phyloP scores from a whole-genome alignment of 1,284 basidiomycete species.

The Wolfiporia cocos region DNA sequence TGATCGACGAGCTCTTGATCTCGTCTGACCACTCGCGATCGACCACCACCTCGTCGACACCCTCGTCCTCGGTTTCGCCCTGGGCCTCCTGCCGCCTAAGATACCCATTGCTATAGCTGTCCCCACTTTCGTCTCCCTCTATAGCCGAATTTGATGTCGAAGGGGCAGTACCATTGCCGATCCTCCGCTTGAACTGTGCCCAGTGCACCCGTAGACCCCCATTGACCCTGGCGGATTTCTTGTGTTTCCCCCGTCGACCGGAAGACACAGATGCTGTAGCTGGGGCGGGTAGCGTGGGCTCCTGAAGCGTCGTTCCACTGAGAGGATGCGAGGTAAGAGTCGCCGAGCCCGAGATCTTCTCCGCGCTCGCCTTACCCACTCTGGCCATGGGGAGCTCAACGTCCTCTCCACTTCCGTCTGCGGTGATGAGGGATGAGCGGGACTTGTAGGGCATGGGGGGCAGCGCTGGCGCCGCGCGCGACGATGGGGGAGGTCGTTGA shows the following conservation, averaged over 20 bases:
- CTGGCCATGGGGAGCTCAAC: slow-evolving; percentile 1
- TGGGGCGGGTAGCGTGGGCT: slow-evolving; percentile 14
- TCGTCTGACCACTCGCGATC: slow-evolving; percentile 63
- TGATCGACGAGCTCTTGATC: slow-evolving; percentile 39
- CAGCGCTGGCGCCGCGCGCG: slow-evolving; percentile 7
- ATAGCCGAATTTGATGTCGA: slow-evolving; percentile 33
- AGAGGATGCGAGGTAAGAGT: slow-evolving; percentile 4
- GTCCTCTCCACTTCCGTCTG: slow-evolving; percentile 10
- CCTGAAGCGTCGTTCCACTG: slow-evolving; percentile 4
- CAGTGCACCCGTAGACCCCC: slow-evolving; percentile 33
- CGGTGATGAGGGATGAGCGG: slow-evolving; percentile 14
- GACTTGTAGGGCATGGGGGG: slow-evolving; percentile 14
- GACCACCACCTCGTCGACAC: slow-evolving; percentile 65
- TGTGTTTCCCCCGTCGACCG: slow-evolving; percentile 15
- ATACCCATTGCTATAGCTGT: slow-evolving; percentile 27
- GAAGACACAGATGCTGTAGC: slow-evolving; percentile 10
- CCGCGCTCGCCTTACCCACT: slow-evolving; percentile 2
- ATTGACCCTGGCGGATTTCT: slow-evolving; percentile 31
- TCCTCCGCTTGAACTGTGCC: slow-evolving; percentile 36
- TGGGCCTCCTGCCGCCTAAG: slow-evolving; percentile 20
- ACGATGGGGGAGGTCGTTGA: not conserved
- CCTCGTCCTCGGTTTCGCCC: slow-evolving; percentile 29
- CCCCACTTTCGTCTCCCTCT: slow-evolving; percentile 33
- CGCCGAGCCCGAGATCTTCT: slow-evolving; percentile 4
- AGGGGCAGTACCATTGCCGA: slow-evolving; percentile 35